Conservation (phyloP, 352 stramenopile species). For the Phytopythium boreale region DNA sequence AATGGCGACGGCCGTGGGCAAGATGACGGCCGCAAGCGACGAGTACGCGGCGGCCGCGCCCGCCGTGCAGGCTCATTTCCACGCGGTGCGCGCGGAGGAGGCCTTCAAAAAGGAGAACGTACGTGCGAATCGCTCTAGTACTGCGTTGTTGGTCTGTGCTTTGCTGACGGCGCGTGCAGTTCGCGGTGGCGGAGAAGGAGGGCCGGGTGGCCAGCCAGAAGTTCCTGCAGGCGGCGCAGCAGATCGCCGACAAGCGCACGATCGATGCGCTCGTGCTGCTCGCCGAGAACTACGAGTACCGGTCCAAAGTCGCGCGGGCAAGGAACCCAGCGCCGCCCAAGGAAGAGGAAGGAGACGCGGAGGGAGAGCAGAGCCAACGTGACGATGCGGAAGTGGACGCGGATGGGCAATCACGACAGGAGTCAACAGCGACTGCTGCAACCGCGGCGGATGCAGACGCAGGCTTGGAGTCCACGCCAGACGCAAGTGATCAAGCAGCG, state of each 20-base stretch:
- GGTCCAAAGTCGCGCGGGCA: constrained; percentile 53
- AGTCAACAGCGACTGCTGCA: neutral
- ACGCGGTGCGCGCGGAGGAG: constrained; percentile 66
- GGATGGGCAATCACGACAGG: neutral
- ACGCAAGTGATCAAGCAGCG: neutral
- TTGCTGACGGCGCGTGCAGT: constrained; percentile 20
- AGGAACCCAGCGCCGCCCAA: constrained; percentile 27
- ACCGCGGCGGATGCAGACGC: neutral
- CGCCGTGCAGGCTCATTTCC: constrained; percentile 80
- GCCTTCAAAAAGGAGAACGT: constrained; percentile 58
- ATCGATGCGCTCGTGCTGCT: constrained; percentile 68
- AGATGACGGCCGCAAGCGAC: constrained; percentile 48
- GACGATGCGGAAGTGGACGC: neutral
- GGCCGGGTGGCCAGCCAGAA: constrained; percentile 63
- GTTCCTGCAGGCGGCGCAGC: constrained; percentile 60
- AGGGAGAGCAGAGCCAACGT: neutral
- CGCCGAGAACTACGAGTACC: constrained; percentile 78
- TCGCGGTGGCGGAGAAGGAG: constrained; percentile 56
- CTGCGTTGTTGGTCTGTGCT: constrained; percentile 4
- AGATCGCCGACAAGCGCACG: constrained; percentile 58
- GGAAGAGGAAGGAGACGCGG: constrained; percentile 4
- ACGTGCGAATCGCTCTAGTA: constrained; percentile 7
- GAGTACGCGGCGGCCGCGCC: constrained; percentile 70
- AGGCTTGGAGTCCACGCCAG: neutral
- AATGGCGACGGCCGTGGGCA: constrained; percentile 36